phyloP scores from a whole-genome alignment of 768 basidiomycete genomes.

The Calocera viscosa region DNA sequence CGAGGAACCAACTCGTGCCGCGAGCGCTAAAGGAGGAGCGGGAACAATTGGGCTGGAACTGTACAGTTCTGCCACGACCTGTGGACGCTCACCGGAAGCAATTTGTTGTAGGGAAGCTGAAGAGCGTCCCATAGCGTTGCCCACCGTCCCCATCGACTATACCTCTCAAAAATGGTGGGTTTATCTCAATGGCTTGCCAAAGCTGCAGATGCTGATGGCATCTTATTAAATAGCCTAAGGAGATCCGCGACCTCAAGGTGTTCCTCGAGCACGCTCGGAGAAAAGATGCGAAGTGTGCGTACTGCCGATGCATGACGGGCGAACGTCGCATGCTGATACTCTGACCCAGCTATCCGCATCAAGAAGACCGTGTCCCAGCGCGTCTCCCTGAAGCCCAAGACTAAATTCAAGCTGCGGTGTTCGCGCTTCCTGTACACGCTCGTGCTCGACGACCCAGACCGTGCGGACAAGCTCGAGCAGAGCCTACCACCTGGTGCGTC shows the following conservation, averaged over 20 bases:
- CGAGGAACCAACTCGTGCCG: no score
- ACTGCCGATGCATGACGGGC: not conserved
- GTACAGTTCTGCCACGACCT: not conserved
- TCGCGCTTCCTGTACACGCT: slow-evolving; percentile 97
- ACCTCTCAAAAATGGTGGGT: slow-evolving; percentile 1
- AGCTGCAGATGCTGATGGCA: not conserved
- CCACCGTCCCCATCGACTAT: slow-evolving; percentile 1
- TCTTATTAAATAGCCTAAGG: slow-evolving; percentile 61
- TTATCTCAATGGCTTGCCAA: not conserved
- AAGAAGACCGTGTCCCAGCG: slow-evolving; percentile 71
- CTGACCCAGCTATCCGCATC: slow-evolving; percentile 76
- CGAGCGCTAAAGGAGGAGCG: not conserved
- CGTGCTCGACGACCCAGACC: slow-evolving; percentile 86
- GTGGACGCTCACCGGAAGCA: not conserved
- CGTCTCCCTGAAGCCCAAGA: slow-evolving; percentile 54
- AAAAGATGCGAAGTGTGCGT: slow-evolving; percentile 93
- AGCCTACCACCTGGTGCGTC: slow-evolving; percentile 83
- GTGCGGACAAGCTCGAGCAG: slow-evolving; percentile 95
- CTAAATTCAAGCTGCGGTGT: slow-evolving; percentile 99
- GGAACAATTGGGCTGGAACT: not conserved
- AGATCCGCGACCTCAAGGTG: slow-evolving; percentile 96
- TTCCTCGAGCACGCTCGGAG: slow-evolving; percentile 95
- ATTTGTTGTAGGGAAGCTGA: not conserved
- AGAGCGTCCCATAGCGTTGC: not conserved
- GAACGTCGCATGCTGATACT: not conserved